Evolutionary conservation across 2,329 filamentous ascomycete species (phyloP).

Genomic region (Beauveria sp.): DNA sequence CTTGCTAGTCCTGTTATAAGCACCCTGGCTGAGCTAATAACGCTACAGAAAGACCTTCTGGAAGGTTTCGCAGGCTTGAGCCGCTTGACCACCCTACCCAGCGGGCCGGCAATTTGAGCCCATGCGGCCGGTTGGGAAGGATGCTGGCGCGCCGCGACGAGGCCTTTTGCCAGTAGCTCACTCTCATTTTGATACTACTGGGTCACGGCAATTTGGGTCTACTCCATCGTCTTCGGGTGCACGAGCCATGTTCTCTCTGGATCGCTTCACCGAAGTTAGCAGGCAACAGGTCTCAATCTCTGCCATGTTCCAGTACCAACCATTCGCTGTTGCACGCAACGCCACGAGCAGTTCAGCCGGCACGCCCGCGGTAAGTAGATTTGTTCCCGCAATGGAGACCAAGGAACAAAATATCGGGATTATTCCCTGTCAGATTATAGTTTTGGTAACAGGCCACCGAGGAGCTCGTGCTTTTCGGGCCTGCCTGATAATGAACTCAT

Average conservation of each 20-base stretch:
- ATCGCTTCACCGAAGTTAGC: neutral
- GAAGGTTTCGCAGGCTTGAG: constrained; percentile 15
- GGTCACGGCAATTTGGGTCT: neutral
- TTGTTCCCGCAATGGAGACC: constrained; percentile 1
- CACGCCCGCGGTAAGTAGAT: neutral
- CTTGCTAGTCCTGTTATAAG: neutral
- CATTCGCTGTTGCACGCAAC: too few species aligned
- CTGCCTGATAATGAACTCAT: neutral
- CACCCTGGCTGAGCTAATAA: constrained; percentile 12
- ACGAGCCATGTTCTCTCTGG: neutral
- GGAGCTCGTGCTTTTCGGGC: neutral
- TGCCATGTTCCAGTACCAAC: neutral
- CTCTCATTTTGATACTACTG: neutral
- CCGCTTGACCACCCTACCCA: constrained; percentile 10
- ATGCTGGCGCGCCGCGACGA: neutral
- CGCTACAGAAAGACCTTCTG: constrained; percentile 13
- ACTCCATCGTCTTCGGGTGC: neutral
- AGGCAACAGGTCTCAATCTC: neutral
- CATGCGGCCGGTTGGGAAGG: neutral
- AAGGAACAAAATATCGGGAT: neutral
- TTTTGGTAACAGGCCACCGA: neutral
- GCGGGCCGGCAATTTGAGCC: constrained; percentile 12
- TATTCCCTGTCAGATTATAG: neutral
- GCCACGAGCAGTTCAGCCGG: neutral
- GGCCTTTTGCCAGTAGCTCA: neutral